Base-by-base conservation (phyloP, 352 stramenopile genomes). In the Phytophthora tubulina region DNA sequence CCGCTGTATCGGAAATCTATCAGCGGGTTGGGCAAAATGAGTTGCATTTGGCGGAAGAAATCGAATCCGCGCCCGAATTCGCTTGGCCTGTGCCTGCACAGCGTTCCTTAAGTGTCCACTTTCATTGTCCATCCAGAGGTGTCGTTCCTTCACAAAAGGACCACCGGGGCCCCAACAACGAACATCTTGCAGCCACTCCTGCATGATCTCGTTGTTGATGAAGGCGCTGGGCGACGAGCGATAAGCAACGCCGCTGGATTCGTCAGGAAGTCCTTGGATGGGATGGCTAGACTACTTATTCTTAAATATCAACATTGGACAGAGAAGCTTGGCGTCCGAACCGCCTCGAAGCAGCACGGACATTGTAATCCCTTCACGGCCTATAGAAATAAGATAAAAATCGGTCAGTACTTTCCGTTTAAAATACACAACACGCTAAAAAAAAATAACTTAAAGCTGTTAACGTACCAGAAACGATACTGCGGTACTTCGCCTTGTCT, bases 341-440 rank as follows among this genome's bases (percentile, higher is more conserved):
- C 36, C 48, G 4, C 48, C 62, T 21, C 33, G 33, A 38, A 64
- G 4, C 14, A 70, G n/a, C 6, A 70, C 53, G 30, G 21, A 63
- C 53, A 70, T 70, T 0, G 63, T 70, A 9, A 71, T 71, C 4
- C 63, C 63, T 33, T 71, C 54, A 27, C 46, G 63, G 35, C 27
- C 63, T 65, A 50, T 17, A n/a, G 3, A 39, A 13, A 39, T 11
- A 39, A 39, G 4, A 13, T 39, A 39, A 39, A 7, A 39, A 13
- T 7, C 11, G 35, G 39, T 45, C 39, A n/a, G 39, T n/a, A 45
- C 13, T n/a, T n/a, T 45, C 14, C 4, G 9, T n/a, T 45, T 45
- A 63, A 32, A 13, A 50, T 39, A n/a, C 2, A 49, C 33, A 56
- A 9, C 33, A 58, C 45, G 3, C 51, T 51, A 8, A 33, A 30